Percentiles rank a stretch among this genome's conserved stretches.
Evolutionary conservation across 352 stramenopile genomes (phyloP).

Genomic region (Phytophthora hybrid): DNA sequence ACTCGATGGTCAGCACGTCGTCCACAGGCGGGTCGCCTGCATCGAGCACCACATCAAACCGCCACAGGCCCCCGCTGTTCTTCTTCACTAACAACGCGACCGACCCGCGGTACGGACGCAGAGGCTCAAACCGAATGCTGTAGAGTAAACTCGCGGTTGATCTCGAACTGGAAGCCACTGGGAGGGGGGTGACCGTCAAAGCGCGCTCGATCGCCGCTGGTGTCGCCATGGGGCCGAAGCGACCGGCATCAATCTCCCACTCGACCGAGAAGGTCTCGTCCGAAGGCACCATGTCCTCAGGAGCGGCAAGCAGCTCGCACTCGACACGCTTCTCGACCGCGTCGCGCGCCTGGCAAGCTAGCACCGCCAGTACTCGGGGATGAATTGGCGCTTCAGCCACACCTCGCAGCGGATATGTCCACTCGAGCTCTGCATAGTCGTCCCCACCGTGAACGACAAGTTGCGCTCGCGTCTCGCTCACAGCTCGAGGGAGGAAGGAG

Average conservation of each 20-base stretch:
- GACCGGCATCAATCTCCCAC: constrained; percentile 70
- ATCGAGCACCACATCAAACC: constrained; percentile 88
- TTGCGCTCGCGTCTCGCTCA: constrained; percentile 73
- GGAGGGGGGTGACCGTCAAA: constrained; percentile 52
- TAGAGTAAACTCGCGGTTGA: constrained; percentile 47
- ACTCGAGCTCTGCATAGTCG: constrained; percentile 76
- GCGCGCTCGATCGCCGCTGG: constrained; percentile 57
- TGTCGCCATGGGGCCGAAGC: constrained; percentile 65
- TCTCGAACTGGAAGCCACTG: constrained; percentile 4
- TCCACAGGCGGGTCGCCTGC: constrained; percentile 84
- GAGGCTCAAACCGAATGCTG: constrained; percentile 83
- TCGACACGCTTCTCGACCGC: constrained; percentile 66
- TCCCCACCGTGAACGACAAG: constrained; percentile 75
- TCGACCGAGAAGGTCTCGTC: constrained; percentile 62
- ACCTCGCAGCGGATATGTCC: constrained; percentile 78
- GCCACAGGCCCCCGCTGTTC: constrained; percentile 85
- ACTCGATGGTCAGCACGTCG: constrained; percentile 90
- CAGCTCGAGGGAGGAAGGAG: constrained; percentile 84
- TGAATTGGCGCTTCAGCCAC: constrained; percentile 76
- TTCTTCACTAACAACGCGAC: constrained; percentile 85
- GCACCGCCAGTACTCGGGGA: constrained; percentile 53
- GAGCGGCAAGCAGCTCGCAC: constrained; percentile 67
- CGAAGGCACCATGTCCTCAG: constrained; percentile 48
- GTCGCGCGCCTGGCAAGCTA: constrained; percentile 77
- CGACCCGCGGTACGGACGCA: constrained; percentile 83